phyloP scores from a whole-genome alignment of 768 basidiomycete genomes.

The Tylopilus intermedius region DNA sequence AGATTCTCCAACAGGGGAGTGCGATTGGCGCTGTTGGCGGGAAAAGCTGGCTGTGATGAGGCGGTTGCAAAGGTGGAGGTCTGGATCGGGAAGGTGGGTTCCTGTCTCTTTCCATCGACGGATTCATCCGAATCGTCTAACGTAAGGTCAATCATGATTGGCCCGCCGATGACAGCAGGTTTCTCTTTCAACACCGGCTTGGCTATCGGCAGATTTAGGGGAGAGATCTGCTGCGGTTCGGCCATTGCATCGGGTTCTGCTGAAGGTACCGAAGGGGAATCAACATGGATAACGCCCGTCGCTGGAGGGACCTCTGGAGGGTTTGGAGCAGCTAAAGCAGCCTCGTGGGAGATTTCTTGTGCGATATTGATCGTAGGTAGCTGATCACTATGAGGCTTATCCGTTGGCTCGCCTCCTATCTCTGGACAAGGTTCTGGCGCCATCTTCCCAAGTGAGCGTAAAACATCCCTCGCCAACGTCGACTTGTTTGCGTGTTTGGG shows the following conservation, averaged over 20 bases:
- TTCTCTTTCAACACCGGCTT: background rate
- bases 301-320: background rate
- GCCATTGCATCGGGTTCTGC: background rate
- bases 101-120: slow-evolving; percentile 9
- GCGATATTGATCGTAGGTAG: background rate
- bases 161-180: slow-evolving; percentile 3
- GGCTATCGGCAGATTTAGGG: background rate
- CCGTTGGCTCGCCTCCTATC: background rate
- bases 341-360: background rate
- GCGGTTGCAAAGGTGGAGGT: slow-evolving; percentile 1
- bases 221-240: background rate
- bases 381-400: background rate
- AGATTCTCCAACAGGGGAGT: slow-evolving; percentile 21
- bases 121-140: slow-evolving; percentile 22
- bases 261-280: background rate
- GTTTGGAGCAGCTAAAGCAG: background rate
- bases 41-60: slow-evolving; percentile 6
- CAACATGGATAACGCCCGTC: background rate
- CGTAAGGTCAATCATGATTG: slow-evolving; percentile 28
- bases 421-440: slow-evolving; percentile 8
- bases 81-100: slow-evolving; percentile 9
- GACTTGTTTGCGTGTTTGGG: slow-evolving; percentile 44
- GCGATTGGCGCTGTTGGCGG: slow-evolving; percentile 10
- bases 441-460: slow-evolving; percentile 44
- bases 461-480: slow-evolving; percentile 51